Conservation (phyloP, 2,329 filamentous ascomycete species). For the Penicillium capsulatum region DNA sequence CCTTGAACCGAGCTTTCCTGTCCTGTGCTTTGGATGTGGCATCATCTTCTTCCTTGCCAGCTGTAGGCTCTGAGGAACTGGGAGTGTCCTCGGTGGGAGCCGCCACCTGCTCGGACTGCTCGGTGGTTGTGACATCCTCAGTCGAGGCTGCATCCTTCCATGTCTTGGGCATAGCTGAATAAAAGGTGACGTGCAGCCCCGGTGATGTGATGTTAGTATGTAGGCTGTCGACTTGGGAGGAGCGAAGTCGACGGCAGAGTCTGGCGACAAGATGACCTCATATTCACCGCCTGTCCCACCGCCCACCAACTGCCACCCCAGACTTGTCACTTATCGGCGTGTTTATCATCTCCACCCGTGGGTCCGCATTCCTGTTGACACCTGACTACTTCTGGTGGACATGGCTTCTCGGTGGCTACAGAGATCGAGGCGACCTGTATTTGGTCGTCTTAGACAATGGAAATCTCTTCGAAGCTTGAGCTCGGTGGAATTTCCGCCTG, state of each 20-base stretch:
- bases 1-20: conserved; percentile 77
- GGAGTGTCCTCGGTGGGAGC: conserved; percentile 8
- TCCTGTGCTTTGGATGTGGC: conserved; percentile 48
- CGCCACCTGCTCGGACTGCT: conserved; percentile 11
- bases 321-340: conserved; percentile 14
- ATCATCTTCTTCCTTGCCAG: conserved; percentile 21
- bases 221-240: conserved; percentile 1
- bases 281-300: conserved; percentile 14
- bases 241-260: conserved; percentile 8
- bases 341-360: conserved; percentile 25
- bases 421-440: neutral
- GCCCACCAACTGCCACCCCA: conserved; percentile 21
- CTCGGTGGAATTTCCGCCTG: too few species aligned
- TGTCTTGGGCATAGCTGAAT: conserved; percentile 18
- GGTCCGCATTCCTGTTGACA: conserved; percentile 10
- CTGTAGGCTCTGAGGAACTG: conserved; percentile 12
- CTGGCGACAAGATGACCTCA: conserved; percentile 16
- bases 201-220: neutral
- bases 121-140: conserved; percentile 5
- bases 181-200: neutral
- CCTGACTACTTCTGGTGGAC: conserved; percentile 10
- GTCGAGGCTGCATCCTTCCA: conserved; percentile 14
- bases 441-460: too few species aligned
- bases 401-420: conserved; percentile 1
- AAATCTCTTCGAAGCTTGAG: too few species aligned